Base-by-base conservation (phyloP, 345 rosid species). In the Populus alba region DNA sequence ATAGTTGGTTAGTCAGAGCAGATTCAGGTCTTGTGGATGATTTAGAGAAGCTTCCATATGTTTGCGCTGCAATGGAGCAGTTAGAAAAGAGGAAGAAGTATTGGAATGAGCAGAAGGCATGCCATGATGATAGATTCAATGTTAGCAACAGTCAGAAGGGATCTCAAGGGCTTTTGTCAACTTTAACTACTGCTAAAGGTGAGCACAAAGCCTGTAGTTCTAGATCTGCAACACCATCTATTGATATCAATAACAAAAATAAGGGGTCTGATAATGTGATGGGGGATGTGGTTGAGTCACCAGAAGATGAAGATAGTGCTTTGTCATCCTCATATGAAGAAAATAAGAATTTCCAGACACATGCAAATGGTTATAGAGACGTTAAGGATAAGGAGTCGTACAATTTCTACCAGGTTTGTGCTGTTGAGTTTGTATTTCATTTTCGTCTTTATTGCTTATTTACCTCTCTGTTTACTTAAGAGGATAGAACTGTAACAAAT, bases 1-100 rank as follows among this genome's bases (percentile, higher is more conserved):
- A 96, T 81, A 65, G 91, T 79, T 96, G 97, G 99, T 84, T 96
- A 83, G 91, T 84, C 37, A 90, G 83, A 86, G 95, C 97, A 20
- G 92, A 96, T 79, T 91, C 98, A 1, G 98, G 98, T 33, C 92
- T 92, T 17, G 94, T 94, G 33, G 98, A 91, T 83, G 99, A 96
- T 81, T 72, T 90, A 75, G 98, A 88, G 86, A 94, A 86, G 87
- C 99, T 92, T 83, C 92, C 97, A 2, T 96, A 91, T 89, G 99
- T 96, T 27, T 89, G 92, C 85, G 94, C 90, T 75, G 97, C 97
- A 45, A 84, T 92, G 90, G 92, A 91, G 67, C 97, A 89, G 59
- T 80, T 96, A 78, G 85, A 92, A 84, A 86, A 87, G 86, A 90
- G 98, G 80, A 91, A 89, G 79, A 78, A 81, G 80, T 87, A 90